Conservation (phyloP, 1,139 yeast species). For the Yamadazyma mexicana region DNA sequence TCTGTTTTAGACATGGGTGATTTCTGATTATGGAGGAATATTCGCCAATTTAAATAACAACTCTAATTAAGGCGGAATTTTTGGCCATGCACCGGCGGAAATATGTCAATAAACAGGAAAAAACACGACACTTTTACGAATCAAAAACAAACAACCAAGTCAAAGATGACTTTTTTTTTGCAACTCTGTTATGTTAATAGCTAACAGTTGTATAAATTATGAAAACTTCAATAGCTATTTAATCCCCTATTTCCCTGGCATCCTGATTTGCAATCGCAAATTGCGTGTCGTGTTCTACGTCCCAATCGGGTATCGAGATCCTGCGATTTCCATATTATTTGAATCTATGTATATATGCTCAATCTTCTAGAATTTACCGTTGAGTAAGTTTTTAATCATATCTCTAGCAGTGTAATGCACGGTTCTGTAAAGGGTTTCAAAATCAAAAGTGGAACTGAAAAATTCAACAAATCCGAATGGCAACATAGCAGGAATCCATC, state of each 20-base stretch:
- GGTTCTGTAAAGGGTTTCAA: slow-evolving; percentile 67
- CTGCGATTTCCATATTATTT: not conserved
- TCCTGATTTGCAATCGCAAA: no score
- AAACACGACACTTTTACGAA: not conserved
- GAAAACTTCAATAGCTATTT: no score
- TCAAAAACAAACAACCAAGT: no score
- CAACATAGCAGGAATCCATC: slow-evolving; percentile 97
- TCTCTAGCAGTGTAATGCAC: slow-evolving; percentile 72
- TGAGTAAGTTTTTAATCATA: slow-evolving; percentile 66
- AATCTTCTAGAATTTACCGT: slow-evolving; percentile 66
- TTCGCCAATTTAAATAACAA: not conserved
- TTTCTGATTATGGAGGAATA: not conserved
- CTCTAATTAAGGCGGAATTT: not conserved
- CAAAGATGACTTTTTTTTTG: no score
- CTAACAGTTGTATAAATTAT: no score
- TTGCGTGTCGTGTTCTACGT: not conserved
- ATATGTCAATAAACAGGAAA: not conserved
- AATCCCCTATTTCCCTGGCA: no score
- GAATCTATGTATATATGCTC: not conserved
- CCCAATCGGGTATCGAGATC: not conserved
- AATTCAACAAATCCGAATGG: slow-evolving; percentile 92
- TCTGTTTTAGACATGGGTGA: slow-evolving; percentile 12
- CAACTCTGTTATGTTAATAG: no score
- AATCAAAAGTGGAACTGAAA: slow-evolving; percentile 76
- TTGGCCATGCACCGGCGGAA: not conserved